Conservation (phyloP, 306 rosid genomes). For the Adenanthera pavonina region DNA sequence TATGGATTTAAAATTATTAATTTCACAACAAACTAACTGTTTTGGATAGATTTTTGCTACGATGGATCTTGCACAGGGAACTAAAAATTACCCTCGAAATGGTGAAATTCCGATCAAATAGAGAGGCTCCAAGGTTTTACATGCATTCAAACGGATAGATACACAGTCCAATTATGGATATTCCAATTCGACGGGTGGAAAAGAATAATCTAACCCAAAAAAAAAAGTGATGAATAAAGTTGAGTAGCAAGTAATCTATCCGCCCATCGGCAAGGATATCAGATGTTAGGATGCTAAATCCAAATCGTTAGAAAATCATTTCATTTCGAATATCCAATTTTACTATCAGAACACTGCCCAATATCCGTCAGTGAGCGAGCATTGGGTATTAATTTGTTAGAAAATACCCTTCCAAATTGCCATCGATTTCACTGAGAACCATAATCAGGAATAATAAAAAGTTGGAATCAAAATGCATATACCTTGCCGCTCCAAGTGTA, state of each 20-base stretch:
- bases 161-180: background rate
- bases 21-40: background rate
- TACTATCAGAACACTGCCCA: background rate
- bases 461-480: background rate
- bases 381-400: background rate
- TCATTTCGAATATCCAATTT: background rate
- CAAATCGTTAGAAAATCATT: background rate
- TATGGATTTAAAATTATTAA: background rate
- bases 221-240: background rate
- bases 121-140: background rate
- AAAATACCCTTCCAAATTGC: background rate
- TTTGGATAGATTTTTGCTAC: background rate
- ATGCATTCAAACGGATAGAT: background rate
- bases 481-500: slow-evolving; percentile 99
- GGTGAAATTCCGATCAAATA: background rate
- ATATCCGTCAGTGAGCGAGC: background rate
- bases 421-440: background rate
- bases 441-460: background rate
- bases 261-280: background rate
- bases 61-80: background rate
- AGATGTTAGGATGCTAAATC: background rate
- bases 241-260: background rate
- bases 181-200: background rate
- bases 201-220: background rate
- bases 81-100: background rate